Percentiles rank a stretch among this genome's conserved stretches.
phyloP scores from a whole-genome alignment of 768 basidiomycete genomes.

The Asterophora lycoperdoides region DNA sequence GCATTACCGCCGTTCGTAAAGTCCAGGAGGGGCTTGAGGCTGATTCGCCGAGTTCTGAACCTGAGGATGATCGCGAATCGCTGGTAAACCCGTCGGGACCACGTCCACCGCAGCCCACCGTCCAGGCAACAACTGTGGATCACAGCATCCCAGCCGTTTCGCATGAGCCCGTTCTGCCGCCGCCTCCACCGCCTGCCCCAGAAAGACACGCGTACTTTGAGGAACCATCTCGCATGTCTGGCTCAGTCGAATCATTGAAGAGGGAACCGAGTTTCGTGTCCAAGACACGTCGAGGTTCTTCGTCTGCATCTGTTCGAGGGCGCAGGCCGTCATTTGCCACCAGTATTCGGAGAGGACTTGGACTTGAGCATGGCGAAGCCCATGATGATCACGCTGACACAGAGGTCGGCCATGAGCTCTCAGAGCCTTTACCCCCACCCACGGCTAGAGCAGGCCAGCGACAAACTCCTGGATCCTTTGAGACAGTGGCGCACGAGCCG shows the following conservation, averaged over 20 bases:
- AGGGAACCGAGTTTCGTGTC: not conserved
- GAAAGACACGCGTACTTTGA: not conserved
- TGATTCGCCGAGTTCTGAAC: slow-evolving; percentile 16
- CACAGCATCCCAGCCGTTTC: not conserved
- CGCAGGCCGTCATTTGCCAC: not conserved
- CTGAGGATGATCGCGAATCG: slow-evolving; percentile 9
- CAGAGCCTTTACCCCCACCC: not conserved
- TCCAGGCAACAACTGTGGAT: not conserved
- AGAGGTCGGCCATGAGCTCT: not conserved
- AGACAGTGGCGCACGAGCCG: not conserved
- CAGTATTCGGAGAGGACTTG: not conserved
- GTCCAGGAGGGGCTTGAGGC: slow-evolving; percentile 25
- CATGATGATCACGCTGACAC: not conserved
- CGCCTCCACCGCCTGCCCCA: not conserved
- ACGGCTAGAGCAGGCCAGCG: not conserved
- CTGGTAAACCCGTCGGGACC: not conserved
- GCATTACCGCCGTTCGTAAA: slow-evolving; percentile 51
- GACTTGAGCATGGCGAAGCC: not conserved
- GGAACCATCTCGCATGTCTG: not conserved
- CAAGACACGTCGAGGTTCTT: not conserved
- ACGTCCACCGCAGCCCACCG: not conserved
- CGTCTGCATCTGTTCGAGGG: not conserved
- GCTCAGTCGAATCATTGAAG: not conserved
- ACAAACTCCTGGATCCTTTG: not conserved
- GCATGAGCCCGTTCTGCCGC: not conserved